A percentile compares a stretch with the other conserved stretches of the same genome.
Evolutionary conservation across 2,329 filamentous ascomycete genomes (phyloP).

Genomic region (Trichoderma sp.): DNA sequence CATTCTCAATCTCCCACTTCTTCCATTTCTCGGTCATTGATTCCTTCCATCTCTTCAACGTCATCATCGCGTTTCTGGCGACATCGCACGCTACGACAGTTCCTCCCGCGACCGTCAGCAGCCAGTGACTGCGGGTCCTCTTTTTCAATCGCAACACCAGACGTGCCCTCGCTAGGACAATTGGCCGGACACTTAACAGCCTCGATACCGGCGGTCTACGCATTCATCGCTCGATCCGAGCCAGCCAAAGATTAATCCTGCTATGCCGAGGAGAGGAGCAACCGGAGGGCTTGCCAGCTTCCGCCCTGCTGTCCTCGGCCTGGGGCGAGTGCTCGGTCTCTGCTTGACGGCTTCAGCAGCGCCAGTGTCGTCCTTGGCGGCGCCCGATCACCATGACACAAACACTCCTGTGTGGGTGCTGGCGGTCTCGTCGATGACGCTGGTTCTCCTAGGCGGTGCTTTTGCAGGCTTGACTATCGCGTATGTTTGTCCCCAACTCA

Average conservation of each 20-base stretch:
- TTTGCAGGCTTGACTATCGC: slow-evolving; percentile 94
- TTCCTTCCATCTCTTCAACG: neutral
- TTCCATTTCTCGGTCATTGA: neutral
- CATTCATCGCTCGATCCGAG: neutral
- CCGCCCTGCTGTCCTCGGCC: slow-evolving; percentile 50
- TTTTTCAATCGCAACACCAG: neutral
- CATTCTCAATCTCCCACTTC: neutral
- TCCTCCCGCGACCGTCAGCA: neutral
- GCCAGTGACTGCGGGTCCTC: slow-evolving; percentile 5
- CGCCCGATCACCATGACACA: slow-evolving; percentile 42
- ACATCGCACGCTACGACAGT: neutral
- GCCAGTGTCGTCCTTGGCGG: slow-evolving; percentile 41
- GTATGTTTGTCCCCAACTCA: slow-evolving; percentile 46
- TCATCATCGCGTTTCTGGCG: neutral
- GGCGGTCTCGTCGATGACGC: slow-evolving; percentile 69
- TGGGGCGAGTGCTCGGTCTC: slow-evolving; percentile 51
- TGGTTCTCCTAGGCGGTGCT: slow-evolving; percentile 85
- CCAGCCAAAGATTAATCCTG: neutral
- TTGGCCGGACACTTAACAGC: neutral
- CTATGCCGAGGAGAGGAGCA: slow-evolving; percentile 30
- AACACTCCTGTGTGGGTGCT: slow-evolving; percentile 77
- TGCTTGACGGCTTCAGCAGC: slow-evolving; percentile 49
- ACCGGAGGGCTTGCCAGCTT: slow-evolving; percentile 39
- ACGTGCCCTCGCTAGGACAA: neutral
- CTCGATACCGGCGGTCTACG: neutral